A percentile compares a stretch with the other conserved stretches of the same genome.
Evolutionary conservation across 2,329 filamentous ascomycete genomes (phyloP).

Genomic region (Penicillium nordicum): DNA sequence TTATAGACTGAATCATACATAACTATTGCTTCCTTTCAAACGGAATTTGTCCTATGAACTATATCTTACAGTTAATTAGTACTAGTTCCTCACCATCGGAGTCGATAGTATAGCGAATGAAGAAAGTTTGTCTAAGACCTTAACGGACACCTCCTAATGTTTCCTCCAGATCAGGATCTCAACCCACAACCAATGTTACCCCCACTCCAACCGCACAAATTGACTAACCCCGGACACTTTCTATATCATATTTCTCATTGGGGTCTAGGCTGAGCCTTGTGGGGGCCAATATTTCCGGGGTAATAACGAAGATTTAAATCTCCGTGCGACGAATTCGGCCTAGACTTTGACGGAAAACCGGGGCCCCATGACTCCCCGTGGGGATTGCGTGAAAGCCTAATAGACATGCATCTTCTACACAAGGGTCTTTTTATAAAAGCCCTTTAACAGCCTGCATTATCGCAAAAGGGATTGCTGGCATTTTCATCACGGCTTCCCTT

Average conservation of each 20-base stretch:
- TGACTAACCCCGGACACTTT: too few relatives aligned
- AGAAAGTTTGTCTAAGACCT: too few relatives aligned
- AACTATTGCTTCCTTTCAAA: too few relatives aligned
- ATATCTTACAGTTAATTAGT: too few relatives aligned
- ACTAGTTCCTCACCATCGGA: too few relatives aligned
- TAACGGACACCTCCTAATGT: too few relatives aligned
- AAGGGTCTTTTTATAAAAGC: neutral
- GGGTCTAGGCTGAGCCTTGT: neutral
- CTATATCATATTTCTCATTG: neutral
- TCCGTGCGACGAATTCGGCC: neutral
- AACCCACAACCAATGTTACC: too few relatives aligned
- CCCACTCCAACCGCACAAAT: too few relatives aligned
- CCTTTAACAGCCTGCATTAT: neutral
- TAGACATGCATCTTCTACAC: neutral
- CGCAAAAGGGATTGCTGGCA: neutral
- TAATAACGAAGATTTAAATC: neutral
- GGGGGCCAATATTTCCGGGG: neutral
- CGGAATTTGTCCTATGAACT: too few relatives aligned
- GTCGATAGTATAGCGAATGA: too few relatives aligned
- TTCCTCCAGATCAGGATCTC: too few relatives aligned
- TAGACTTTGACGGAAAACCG: neutral
- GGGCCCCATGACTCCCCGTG: neutral
- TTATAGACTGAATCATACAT: too few relatives aligned
- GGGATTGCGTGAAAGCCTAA: neutral
- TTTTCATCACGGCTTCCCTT: neutral